Evolutionary conservation across 2,329 filamentous ascomycete species (phyloP).

Genomic region (Talaromyces sp.): DNA sequence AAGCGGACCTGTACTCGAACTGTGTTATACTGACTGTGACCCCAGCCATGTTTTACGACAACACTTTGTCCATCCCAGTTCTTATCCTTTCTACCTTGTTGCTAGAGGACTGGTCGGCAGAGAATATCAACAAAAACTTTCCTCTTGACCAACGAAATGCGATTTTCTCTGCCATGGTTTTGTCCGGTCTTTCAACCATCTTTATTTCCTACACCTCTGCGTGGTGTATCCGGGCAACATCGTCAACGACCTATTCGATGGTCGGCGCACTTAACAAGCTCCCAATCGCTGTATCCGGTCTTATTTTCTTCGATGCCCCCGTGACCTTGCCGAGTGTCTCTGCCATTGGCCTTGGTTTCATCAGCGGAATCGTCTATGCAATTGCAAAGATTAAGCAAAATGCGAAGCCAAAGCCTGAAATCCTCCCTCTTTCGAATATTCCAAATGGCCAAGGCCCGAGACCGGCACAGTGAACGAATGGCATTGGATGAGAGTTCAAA

Average conservation of each 20-base stretch:
- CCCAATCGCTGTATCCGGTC: constrained; percentile 83
- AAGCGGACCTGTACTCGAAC: constrained; percentile 10
- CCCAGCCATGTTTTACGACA: constrained; percentile 99
- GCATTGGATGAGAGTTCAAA: background rate
- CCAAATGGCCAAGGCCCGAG: background rate
- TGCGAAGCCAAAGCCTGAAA: constrained; percentile 57
- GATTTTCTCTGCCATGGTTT: constrained; percentile 81
- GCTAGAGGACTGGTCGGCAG: constrained; percentile 84
- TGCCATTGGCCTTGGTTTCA: constrained; percentile 83
- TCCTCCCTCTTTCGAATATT: constrained; percentile 50
- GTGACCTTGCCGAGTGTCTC: constrained; percentile 88
- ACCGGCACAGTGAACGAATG: background rate
- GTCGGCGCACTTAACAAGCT: constrained; percentile 97
- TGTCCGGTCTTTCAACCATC: constrained; percentile 86
- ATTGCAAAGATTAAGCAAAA: constrained; percentile 79
- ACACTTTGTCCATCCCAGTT: constrained; percentile 91
- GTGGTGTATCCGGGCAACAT: constrained; percentile 96
- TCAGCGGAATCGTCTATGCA: constrained; percentile 87
- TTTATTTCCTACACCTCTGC: constrained; percentile 99
- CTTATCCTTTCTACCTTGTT: constrained; percentile 75
- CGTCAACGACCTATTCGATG: constrained; percentile 97
- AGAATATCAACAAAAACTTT: constrained; percentile 83
- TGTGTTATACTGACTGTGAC: constrained; percentile 23
- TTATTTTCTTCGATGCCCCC: constrained; percentile 91
- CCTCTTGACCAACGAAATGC: constrained; percentile 72